Evolutionary conservation across 371 early-diverging fungal genomes (phyloP).

Genomic region (Mucor sp.): DNA sequence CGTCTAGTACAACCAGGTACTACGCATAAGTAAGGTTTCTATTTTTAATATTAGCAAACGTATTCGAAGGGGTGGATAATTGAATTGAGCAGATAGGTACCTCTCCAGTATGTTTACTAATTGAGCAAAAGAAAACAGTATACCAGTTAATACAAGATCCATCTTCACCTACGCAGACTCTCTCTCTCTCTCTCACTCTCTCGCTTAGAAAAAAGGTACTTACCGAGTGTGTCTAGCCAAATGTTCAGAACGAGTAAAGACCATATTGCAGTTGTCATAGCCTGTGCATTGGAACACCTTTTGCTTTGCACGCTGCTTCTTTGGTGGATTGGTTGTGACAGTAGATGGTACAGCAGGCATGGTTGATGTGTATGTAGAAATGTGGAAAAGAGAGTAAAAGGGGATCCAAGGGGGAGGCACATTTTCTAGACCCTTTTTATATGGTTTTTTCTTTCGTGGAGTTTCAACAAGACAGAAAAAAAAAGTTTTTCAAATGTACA

Average conservation of each 20-base stretch:
- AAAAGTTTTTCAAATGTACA: not conserved
- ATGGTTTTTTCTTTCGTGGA: not conserved
- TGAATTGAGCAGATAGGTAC: slow-evolving; percentile 8
- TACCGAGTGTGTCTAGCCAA: slow-evolving; percentile 60
- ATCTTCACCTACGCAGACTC: not conserved
- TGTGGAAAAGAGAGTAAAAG: not conserved
- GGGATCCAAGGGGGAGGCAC: not conserved
- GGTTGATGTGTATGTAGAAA: slow-evolving; percentile 1
- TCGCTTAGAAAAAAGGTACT: not conserved
- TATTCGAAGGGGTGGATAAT: not conserved
- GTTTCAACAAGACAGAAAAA: not conserved
- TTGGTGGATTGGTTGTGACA: slow-evolving; percentile 4
- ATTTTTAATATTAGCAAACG: not conserved
- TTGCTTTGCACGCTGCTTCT: slow-evolving; percentile 30
- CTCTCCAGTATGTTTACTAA: slow-evolving; percentile 64
- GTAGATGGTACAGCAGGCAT: slow-evolving; percentile 12
- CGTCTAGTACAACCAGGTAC: slow-evolving; percentile 59
- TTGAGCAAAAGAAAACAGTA: not conserved
- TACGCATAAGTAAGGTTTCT: slow-evolving; percentile 63
- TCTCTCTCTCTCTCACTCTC: not conserved
- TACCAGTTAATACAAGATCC: not conserved
- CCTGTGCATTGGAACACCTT: slow-evolving; percentile 64
- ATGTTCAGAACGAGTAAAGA: slow-evolving; percentile 65
- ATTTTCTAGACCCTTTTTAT: slow-evolving; percentile 1
- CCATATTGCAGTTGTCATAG: slow-evolving; percentile 59